Evolutionary conservation across 2,329 filamentous ascomycete genomes (phyloP).

Genomic region (Microcyclosporella mali): DNA sequence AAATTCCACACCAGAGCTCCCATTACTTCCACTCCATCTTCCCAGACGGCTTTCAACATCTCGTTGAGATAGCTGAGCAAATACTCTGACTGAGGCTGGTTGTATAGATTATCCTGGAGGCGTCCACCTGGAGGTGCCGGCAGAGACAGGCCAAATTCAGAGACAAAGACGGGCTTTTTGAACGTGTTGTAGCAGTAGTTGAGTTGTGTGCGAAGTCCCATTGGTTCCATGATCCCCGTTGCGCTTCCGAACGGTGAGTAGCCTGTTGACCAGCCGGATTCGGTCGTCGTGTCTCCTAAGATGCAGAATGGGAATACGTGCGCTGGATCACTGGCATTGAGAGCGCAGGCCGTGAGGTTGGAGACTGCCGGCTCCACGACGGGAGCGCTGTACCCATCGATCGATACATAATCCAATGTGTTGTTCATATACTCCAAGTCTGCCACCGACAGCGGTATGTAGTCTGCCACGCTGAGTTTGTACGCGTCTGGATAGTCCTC

Average conservation of each 20-base stretch:
- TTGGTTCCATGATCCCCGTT: conserved; percentile 51
- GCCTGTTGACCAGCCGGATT: conserved; percentile 30
- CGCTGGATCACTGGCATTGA: conserved; percentile 25
- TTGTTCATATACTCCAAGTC: conserved; percentile 37
- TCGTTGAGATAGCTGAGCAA: conserved; percentile 44
- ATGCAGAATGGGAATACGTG: conserved; percentile 27
- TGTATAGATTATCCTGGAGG: conserved; percentile 46
- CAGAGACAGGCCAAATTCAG: conserved; percentile 35
- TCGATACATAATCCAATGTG: conserved; percentile 15
- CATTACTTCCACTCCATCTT: conserved; percentile 30
- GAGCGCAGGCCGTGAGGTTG: conserved; percentile 27
- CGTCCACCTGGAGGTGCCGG: conserved; percentile 41
- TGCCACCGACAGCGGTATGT: conserved; percentile 42
- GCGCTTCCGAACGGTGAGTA: conserved; percentile 49
- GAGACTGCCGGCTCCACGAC: conserved; percentile 6
- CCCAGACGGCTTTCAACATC: conserved; percentile 26
- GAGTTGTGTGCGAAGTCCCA: conserved; percentile 50
- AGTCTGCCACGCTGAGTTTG: conserved; percentile 40
- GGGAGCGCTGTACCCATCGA: conserved; percentile 16
- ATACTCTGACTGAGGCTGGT: conserved; percentile 50
- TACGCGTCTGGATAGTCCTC: conserved; percentile 47
- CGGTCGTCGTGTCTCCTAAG: conserved; percentile 27
- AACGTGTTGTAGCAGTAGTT: conserved; percentile 57
- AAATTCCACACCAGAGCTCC: conserved; percentile 24
- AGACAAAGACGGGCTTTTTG: conserved; percentile 36